Base-by-base conservation (phyloP, 192 early-diverging fungal genomes). In the Helicostylum pulchrum region DNA sequence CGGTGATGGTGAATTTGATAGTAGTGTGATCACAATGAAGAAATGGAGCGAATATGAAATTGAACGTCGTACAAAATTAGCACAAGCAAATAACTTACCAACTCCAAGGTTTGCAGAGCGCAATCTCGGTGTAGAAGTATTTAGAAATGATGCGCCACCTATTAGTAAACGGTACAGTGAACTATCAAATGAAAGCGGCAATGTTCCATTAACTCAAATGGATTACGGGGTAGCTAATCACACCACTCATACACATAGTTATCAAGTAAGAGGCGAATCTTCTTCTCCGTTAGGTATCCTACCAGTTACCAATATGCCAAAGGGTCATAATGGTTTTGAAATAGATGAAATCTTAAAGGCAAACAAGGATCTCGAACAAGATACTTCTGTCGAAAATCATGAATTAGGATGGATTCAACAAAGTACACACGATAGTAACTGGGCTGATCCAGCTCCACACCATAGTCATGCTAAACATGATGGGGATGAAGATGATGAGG, bases 131-230 rank as follows among this genome's bases (percentile, higher is more conserved):
- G 19, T 70, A 17, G 68, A 70, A 20, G 62, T 70, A 36, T 70
- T 70, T 82, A 91, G 92, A 67, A 97, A 97, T 83, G 95, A 97
- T 67, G 74, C 95, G 76, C 70, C 94, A 55, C 77, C 96, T 26
- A 81, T 96, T n/a, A 94, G 94, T n/a, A 94, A 94, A 75, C 36
- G 36, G 36, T 39, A 39, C 6, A 39, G 36, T 39, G 36, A 39
- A 6, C 9, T 39, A 39, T 39, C 51, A 6, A 65, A 55, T 49
- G 64, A 65, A 32, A 56, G 52, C 20, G 64, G 36, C 36, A 39
- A 65, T 30, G 10, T 14, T 3, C 64, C 64, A n/a, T 30, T 65
- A 42, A 56, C 64, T 17, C 64, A 65, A 15, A 53, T 56, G 44
- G 53, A 42, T 3, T 34, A 39, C 8, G 10, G 8, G 1, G 49